phyloP scores from a whole-genome alignment of 345 rosid species.

The Eucalyptus dawsonii region DNA sequence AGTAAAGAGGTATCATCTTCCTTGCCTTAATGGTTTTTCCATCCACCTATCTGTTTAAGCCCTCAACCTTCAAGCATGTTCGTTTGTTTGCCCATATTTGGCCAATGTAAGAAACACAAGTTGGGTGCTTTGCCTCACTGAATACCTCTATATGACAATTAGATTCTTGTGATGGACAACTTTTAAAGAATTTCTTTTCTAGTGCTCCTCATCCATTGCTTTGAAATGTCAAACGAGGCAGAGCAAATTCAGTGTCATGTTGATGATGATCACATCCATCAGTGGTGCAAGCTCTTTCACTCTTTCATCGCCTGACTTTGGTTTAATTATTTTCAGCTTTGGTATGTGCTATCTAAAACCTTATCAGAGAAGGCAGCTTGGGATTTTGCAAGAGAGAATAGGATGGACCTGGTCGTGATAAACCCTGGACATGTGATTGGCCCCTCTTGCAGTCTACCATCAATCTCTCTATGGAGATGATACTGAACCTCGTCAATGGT shows the following conservation, averaged over 20 bases:
- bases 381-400: slow-evolving; percentile 21
- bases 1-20: not conserved
- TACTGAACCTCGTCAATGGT: not conserved
- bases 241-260: not conserved
- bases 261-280: not conserved
- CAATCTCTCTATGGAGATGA: not conserved
- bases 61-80: not conserved
- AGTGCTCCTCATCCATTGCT: not conserved
- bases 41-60: not conserved
- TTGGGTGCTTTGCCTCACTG: not conserved
- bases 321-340: not conserved
- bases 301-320: not conserved
- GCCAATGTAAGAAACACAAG: not conserved
- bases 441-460: slow-evolving; percentile 29
- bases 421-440: slow-evolving; percentile 30
- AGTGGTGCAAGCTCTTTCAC: not conserved
- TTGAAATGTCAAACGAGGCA: not conserved
- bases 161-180: not conserved
- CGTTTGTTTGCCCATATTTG: not conserved
- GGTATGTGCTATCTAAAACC: slow-evolving; percentile 30
- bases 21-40: not conserved
- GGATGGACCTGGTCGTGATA: slow-evolving; percentile 22
- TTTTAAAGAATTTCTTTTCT: not conserved
- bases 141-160: not conserved
- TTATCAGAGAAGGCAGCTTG: slow-evolving; percentile 38